Evolutionary conservation across 768 basidiomycete genomes (phyloP), one percentile per base, ranked within the genome.

Genomic region (Sarcomyxa edulis): DNA sequence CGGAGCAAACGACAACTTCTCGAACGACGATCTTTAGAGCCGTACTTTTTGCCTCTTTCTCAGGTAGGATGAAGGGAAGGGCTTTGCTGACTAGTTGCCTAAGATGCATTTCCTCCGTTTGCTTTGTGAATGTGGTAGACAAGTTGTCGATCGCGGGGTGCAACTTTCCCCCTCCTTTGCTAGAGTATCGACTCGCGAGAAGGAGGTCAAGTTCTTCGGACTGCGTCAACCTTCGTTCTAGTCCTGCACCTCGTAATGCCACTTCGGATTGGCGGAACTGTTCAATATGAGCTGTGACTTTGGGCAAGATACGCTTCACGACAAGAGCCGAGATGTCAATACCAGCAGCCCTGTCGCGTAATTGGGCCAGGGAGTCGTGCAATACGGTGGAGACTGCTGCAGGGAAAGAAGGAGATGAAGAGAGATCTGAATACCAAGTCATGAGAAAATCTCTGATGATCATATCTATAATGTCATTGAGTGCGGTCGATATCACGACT

Each of bases 191-290:
- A 46, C 79, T 84, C 2, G 93, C 91, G 18, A 95, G 67, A 11
- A 95, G 67, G 30, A 94, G 65, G 55, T 96, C 92, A 5, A 93
- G 70, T 50, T 93, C 91, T 54, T 92, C 90, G 2, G 89, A 91
- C 58, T 92, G 86, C 1, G 90, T 92, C 37, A 93, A 65, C 43
- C 76, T 78, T 20, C 89, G 78, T 54, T 90, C 85, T 37, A 93
- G 62, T 3, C 79, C 84, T 4, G 85, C 85, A 28, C 90, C 89
- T 14, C 90, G 81, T 22, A 92, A 65, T 1, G 85, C 81, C 32
- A 88, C 68, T 59, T 97, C 94, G 19, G 94, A 92, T 49, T 90
- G 80, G 18, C 88, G 83, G 55, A 89, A 97, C 46, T 83, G 86
- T 42, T 95, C 89, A 24, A 97, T 72, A 54, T 97, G 95, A 2